Evolutionary conservation across 129 eudicot species (phyloP), one percentile per base, ranked within the genome.

Genomic region (Scalesia atractyloides): DNA sequence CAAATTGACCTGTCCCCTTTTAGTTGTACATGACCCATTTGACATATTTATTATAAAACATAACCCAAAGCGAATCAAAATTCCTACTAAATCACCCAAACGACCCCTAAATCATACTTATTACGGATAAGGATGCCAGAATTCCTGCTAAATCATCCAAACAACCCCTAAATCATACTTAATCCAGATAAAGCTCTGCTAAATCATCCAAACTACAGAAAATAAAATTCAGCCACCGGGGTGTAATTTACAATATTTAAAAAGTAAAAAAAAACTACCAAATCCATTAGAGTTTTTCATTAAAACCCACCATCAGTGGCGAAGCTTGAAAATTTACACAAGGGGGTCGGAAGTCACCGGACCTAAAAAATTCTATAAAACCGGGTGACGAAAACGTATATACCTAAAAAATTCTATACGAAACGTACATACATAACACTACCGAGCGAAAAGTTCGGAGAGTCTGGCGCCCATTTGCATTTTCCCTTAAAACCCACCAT

Each of bases 131-230:
- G 8, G 46, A 41, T 41, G 46, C 10, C 46, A 41, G 8, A 41
- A 41, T 41, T 9, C 46, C n/a, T 10, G 63, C 10, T 52, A 57
- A 20, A 56, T 24, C 10, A 4, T 10, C 64, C 37, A 57, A 57
- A 61, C 66, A 61, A 7, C 20, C 64, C 18, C 41, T 34, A 61
- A 30, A 30, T 61, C 66, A 61, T 34, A 61, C 66, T 34, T 33
- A 61, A 24, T 58, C 36, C 64, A 6, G 39, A 3, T 57, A 57
- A 57, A 22, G 36, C 24, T 22, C 12, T 18, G 34, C 20, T 4
- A 56, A 30, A 19, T 9, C 22, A 54, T 4, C 19, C 61, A 18
- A 54, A 54, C 61, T 9, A 54, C 61, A 54, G 14, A 50, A n/a
- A 50, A 41, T 8, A 50, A n/a, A 50, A 13, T 12, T 60, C 7